phyloP scores from a whole-genome alignment of 2,329 filamentous ascomycete genomes.

The Botrytis medusae region DNA sequence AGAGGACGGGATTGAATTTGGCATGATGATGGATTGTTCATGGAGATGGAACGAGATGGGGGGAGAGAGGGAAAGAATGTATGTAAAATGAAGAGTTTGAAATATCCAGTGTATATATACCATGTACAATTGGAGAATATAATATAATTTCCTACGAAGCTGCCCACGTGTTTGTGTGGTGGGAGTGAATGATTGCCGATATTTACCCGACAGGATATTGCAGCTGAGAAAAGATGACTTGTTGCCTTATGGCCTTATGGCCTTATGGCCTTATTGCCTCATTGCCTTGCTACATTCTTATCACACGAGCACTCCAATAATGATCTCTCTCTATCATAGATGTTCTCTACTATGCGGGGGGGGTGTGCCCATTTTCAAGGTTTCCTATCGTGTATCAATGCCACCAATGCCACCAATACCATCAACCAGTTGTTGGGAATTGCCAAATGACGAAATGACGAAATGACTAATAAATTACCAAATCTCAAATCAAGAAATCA shows the following conservation, averaged over 20 bases:
- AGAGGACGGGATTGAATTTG: background rate
- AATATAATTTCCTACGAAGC: background rate
- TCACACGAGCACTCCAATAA: background rate
- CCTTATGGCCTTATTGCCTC: background rate
- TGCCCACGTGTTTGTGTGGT: background rate
- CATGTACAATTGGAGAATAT: background rate
- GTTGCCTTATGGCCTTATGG: background rate
- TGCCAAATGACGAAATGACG: background rate
- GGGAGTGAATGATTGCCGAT: background rate
- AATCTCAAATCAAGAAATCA: background rate
- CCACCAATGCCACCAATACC: background rate
- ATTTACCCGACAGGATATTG: background rate
- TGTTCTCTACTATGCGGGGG: background rate
- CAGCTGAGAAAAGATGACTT: no score
- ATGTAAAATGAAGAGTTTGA: background rate
- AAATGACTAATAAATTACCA: background rate
- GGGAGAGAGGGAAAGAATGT: background rate
- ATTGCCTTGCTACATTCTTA: background rate
- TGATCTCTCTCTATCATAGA: background rate
- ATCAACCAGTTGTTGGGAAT: background rate
- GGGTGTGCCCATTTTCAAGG: background rate
- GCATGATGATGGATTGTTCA: background rate
- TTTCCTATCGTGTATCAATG: background rate
- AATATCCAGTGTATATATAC: background rate
- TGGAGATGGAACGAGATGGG: background rate